A percentile compares a stretch with the other conserved stretches of the same genome.
phyloP scores from a whole-genome alignment of 1,284 basidiomycete species.

The Leccinum solheimii region DNA sequence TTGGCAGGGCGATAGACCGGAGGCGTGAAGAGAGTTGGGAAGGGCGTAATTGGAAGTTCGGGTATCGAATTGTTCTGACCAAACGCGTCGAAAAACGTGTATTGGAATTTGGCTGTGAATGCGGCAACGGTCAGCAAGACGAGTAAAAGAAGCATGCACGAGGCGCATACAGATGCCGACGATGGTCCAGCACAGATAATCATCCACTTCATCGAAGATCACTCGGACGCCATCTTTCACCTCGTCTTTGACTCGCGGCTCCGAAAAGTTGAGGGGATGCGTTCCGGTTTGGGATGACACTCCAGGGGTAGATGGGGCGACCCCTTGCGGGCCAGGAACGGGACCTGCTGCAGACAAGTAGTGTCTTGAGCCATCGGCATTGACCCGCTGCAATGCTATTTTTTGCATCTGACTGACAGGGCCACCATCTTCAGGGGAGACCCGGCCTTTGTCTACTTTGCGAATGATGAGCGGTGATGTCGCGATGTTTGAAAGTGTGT shows the following conservation, averaged over 20 bases:
- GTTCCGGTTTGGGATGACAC: conserved; percentile 73
- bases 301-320: conserved; percentile 63
- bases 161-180: conserved; percentile 84
- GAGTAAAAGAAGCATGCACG: conserved; percentile 10
- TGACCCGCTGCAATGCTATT: conserved; percentile 85
- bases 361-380: conserved; percentile 75
- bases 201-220: conserved; percentile 85
- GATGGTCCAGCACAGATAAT: conserved; percentile 95
- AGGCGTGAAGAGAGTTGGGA: conserved; percentile 82
- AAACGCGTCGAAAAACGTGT: conserved; percentile 91
- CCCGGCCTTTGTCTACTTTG: conserved; percentile 90
- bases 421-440: conserved; percentile 79
- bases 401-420: conserved; percentile 97
- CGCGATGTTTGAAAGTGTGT: conserved; percentile 79
- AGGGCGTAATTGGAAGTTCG: conserved; percentile 80
- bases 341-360: conserved; percentile 83
- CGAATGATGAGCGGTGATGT: conserved; percentile 88
- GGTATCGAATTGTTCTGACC: conserved; percentile 75
- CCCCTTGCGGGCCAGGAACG: conserved; percentile 70
- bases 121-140: conserved; percentile 20
- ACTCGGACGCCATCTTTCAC: conserved; percentile 68
- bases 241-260: conserved; percentile 72
- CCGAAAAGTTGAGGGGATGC: conserved; percentile 76
- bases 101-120: conserved; percentile 80
- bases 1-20: conserved; percentile 72